Evolutionary conservation across 805 yeast species (phyloP).

Genomic region (Nakazawaea anatomiae): DNA sequence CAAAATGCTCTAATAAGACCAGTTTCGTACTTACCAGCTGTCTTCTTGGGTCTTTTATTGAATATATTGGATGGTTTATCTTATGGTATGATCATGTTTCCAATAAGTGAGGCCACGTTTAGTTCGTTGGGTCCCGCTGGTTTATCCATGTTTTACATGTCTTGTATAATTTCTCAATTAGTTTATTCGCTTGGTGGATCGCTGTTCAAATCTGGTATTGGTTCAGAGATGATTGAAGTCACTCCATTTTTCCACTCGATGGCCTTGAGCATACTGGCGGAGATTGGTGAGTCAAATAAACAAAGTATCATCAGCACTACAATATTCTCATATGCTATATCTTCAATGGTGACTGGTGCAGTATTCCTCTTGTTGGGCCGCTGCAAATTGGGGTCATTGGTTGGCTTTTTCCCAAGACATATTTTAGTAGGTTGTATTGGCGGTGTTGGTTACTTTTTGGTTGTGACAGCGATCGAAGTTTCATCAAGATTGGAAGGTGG

Average conservation of each 20-base stretch:
- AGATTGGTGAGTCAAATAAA: constrained; percentile 41
- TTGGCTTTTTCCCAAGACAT: constrained; percentile 94
- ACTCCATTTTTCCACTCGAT: constrained; percentile 96
- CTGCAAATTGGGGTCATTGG: constrained; percentile 74
- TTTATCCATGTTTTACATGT: constrained; percentile 87
- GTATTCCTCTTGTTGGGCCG: constrained; percentile 76
- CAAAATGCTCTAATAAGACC: constrained; percentile 31
- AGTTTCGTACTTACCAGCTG: constrained; percentile 62
- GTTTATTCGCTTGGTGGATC: constrained; percentile 89
- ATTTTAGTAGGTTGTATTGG: constrained; percentile 96
- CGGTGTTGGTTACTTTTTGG: constrained; percentile 92
- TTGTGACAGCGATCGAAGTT: constrained; percentile 89
- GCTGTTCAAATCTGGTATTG: constrained; percentile 84
- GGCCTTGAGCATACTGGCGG: constrained; percentile 66
- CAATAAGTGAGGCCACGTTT: constrained; percentile 76
- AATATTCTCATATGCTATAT: constrained; percentile 74
- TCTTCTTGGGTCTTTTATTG: constrained; percentile 74
- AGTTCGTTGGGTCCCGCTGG: constrained; percentile 82
- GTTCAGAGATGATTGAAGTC: constrained; percentile 98
- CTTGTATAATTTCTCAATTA: constrained; percentile 84
- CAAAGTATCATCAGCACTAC: constrained; percentile 76
- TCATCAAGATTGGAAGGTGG: constrained; percentile 77
- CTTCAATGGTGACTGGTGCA: constrained; percentile 81
- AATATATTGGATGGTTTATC: constrained; percentile 91
- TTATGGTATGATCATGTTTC: constrained; percentile 97